Conservation (phyloP, 106 monocot genomes). For the Chionographis japonica region DNA sequence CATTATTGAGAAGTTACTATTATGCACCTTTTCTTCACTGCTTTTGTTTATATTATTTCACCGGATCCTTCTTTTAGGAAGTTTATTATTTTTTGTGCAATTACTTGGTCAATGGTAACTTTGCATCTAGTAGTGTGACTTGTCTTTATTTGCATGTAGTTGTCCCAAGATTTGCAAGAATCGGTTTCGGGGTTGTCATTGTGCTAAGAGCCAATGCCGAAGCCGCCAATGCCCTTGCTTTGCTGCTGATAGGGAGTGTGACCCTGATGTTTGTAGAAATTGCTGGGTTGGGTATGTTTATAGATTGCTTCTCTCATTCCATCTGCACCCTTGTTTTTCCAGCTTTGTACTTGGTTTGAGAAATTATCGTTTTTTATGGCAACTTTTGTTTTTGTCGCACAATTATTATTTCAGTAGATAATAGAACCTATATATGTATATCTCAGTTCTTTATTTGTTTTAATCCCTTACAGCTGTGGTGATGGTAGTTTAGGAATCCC, state of each 20-base stretch:
- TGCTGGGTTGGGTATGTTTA: slow-evolving; percentile 92
- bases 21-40: no score
- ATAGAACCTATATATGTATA: neutral
- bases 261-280: slow-evolving; percentile 95
- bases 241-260: slow-evolving; percentile 99
- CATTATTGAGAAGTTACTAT: no score
- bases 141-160: slow-evolving; percentile 24
- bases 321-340: no score
- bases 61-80: no score
- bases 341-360: no score
- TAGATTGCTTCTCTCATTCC: neutral
- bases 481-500: slow-evolving; percentile 93
- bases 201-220: slow-evolving; percentile 95
- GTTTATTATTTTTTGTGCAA: no score
- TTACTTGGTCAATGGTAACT: no score
- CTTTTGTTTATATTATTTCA: no score
- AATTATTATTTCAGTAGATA: no score
- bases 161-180: slow-evolving; percentile 97
- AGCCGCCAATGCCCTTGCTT: slow-evolving; percentile 99
- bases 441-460: neutral
- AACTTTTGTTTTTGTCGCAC: no score
- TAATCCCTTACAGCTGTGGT: slow-evolving; percentile 57
- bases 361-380: no score
- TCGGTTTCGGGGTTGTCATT: slow-evolving; percentile 92
- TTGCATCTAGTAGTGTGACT: no score